Evolutionary conservation across 352 stramenopile genomes (phyloP), one percentile per base, ranked within the genome.

Genomic region (Globisporangium okanoganense): DNA sequence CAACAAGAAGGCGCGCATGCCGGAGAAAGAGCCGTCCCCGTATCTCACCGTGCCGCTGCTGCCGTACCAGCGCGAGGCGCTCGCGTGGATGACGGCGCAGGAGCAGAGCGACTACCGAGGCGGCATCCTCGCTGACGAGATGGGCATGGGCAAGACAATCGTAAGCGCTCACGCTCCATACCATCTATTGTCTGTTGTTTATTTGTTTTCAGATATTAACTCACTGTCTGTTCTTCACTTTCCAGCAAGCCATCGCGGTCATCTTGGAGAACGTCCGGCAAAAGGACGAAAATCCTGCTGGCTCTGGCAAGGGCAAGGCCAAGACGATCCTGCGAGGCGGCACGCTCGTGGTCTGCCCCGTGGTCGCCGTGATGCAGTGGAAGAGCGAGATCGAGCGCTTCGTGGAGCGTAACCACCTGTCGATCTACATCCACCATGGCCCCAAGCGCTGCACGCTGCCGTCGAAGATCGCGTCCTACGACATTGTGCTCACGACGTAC

Each of bases 401-500:
- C 74, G 97, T 98, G 7, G 79, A 94, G 56, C 73, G 79, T 9
- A 82, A 90, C 9, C 79, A 88, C n/a, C 67, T 99, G 33, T 96
- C 73, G 16, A 88, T 99, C 29, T 94, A 97, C 50, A 96, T 98
- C 25, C 98, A 99, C 74, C 97, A 99, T 71, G 97, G 97, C 5
- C 63, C 79, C 6, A 97, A 98, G 75, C 85, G 75, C n/a, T 67
- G 78, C 33, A 65, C 81, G 48, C 62, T 79, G 0, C 61, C 82
- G n/a, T 62, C 71, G 48, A 79, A 92, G 52, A 92, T 99, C 45
- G 81, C 79, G 9, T 94, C 93, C 31, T 98, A 98, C 65, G 98
- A 99, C 64, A 88, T 99, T 35, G 95, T 99, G 5, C 80, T 99
- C 1, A 99, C 98, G 3, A 99, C 97, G 0, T 99, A 99, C 75